These are phyloP conservation scores for Penicillium dipodomyicola DNA, from an alignment of 495 filamentous ascomycete species.

Conservation along the genomic window DNA sequence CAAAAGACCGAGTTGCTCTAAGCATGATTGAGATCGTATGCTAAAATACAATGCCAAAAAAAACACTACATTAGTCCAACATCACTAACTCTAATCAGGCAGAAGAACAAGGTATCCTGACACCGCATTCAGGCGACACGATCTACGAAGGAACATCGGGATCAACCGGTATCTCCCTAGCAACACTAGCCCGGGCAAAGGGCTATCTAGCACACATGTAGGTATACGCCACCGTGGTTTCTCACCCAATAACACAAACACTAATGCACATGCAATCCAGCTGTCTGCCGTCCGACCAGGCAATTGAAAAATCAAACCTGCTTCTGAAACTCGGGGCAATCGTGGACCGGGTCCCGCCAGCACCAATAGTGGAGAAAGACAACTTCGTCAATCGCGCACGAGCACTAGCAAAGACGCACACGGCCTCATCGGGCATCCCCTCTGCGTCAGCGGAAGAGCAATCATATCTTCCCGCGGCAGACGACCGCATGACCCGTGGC, in stretches of 20 bases:
- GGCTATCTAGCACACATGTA: constrained; percentile 92
- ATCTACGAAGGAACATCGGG: constrained; percentile 98
- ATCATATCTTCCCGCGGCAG: constrained; percentile 14
- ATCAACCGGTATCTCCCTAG: constrained; percentile 89
- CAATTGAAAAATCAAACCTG: constrained; percentile 81
- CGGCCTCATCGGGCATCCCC: constrained; percentile 41
- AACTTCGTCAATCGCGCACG: constrained; percentile 96
- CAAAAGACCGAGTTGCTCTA: constrained; percentile 92
- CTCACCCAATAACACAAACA: constrained; percentile 9
- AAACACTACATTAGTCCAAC: background rate
- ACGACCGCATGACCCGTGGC: constrained; percentile 27
- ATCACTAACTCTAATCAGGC: constrained; percentile 46
- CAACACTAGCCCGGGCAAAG: constrained; percentile 78
- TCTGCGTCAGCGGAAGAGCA: constrained; percentile 9
- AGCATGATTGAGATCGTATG: constrained; percentile 75
- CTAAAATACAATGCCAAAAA: background rate
- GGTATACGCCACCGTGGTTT: constrained; percentile 49
- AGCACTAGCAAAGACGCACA: constrained; percentile 70
- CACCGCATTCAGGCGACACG: constrained; percentile 78
- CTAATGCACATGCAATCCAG: constrained; percentile 33
- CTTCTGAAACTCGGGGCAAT: constrained; percentile 86
- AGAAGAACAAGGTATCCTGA: constrained; percentile 73
- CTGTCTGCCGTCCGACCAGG: constrained; percentile 94
- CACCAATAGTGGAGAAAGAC: constrained; percentile 82
- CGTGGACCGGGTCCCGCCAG: constrained; percentile 84